Conservation (phyloP, 495 filamentous ascomycete genomes). For the Podospora pseudocomata region DNA sequence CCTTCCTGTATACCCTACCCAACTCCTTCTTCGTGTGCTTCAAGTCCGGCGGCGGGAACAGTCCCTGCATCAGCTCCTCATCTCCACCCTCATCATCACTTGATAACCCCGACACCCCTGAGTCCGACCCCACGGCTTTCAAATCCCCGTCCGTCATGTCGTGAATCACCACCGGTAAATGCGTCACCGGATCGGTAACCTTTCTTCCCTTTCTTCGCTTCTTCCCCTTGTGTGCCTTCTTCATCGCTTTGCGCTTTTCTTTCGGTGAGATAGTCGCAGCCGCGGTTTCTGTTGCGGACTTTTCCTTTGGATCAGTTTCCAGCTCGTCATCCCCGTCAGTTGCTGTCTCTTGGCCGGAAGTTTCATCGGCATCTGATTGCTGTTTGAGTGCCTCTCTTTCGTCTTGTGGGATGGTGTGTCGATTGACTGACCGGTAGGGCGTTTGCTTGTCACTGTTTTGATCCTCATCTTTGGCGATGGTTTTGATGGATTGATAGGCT, state of each 20-base stretch:
- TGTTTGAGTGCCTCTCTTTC: neutral
- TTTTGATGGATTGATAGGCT: constrained; percentile 39
- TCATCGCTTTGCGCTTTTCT: constrained; percentile 57
- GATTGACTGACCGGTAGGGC: constrained; percentile 4
- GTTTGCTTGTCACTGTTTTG: constrained; percentile 41
- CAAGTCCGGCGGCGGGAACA: constrained; percentile 63
- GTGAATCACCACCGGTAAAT: constrained; percentile 61
- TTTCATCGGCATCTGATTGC: neutral
- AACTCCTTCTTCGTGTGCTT: constrained; percentile 48
- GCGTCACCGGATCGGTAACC: constrained; percentile 71
- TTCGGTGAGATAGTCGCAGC: constrained; percentile 49
- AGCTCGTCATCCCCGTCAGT: constrained; percentile 19
- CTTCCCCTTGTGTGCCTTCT: constrained; percentile 32
- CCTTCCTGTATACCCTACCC: constrained; percentile 42
- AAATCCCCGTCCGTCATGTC: constrained; percentile 61
- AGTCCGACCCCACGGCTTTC: constrained; percentile 34
- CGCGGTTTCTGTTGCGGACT: constrained; percentile 53
- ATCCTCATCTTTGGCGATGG: constrained; percentile 35
- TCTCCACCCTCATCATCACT: constrained; percentile 43
- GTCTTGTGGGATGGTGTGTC: constrained; percentile 40
- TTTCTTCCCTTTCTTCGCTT: constrained; percentile 55
- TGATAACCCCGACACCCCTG: constrained; percentile 10
- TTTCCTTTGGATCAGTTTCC: constrained; percentile 24
- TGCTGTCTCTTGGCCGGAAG: neutral
- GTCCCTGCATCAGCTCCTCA: constrained; percentile 49